phyloP scores from a whole-genome alignment of 1,139 yeast genomes.

The Saccharomycopsis hybrid region DNA sequence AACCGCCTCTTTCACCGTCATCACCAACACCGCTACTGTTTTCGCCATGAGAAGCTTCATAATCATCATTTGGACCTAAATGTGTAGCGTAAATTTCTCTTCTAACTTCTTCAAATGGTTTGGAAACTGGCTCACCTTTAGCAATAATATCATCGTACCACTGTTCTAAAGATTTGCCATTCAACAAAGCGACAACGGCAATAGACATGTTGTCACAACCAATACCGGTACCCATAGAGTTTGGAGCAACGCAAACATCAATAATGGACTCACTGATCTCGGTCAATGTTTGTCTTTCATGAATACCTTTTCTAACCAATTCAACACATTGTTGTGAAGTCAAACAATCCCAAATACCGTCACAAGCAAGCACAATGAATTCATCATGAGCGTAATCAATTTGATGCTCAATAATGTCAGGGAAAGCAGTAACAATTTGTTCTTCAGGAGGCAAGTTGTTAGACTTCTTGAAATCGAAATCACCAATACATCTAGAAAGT shows the following conservation, averaged over 20 bases:
- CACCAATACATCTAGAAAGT: conserved; percentile 92
- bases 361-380: conserved; percentile 90
- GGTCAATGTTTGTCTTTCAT: conserved; percentile 58
- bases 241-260: conserved; percentile 96
- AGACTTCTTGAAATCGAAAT: conserved; percentile 85
- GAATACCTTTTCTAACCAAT: conserved; percentile 85
- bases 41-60: too few species aligned
- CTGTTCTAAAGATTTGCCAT: conserved; percentile 65
- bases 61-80: conserved; percentile 24
- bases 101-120: conserved; percentile 39
- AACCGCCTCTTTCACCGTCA: conserved; percentile 24
- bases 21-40: too few species aligned
- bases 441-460: conserved; percentile 84
- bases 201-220: conserved; percentile 99
- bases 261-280: conserved; percentile 82
- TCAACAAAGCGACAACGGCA: conserved; percentile 76
- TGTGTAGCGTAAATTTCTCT: conserved; percentile 37
- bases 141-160: conserved; percentile 75
- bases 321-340: conserved; percentile 91
- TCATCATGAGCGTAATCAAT: conserved; percentile 66
- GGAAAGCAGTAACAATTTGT: conserved; percentile 90
- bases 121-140: conserved; percentile 39
- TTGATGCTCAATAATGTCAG: conserved; percentile 78
- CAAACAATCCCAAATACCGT: conserved; percentile 98
- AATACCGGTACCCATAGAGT: conserved; percentile 85